Percentiles rank a stretch among this genome's conserved stretches.
These are phyloP conservation scores for Tetrapisispora iriomotensis DNA, from an alignment of 805 yeast genomes.

Conservation along the genomic window DNA sequence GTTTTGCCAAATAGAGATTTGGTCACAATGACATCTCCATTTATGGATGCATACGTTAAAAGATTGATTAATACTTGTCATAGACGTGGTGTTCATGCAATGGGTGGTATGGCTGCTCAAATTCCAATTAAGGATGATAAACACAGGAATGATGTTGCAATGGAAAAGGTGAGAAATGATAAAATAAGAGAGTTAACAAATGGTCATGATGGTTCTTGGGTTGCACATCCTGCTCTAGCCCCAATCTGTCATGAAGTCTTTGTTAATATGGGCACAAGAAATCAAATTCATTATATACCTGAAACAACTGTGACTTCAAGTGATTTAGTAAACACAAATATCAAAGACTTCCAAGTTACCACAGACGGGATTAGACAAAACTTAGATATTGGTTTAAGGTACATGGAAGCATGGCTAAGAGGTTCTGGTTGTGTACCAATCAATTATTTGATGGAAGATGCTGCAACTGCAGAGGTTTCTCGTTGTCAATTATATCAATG, in stretches of 20 bases:
- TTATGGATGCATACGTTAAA: constrained; percentile 70
- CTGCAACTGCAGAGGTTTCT: constrained; percentile 83
- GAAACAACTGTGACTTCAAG: constrained; percentile 35
- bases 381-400: constrained; percentile 64
- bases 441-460: constrained; percentile 80
- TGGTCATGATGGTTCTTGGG: constrained; percentile 87
- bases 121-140: constrained; percentile 70
- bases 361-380: constrained; percentile 62
- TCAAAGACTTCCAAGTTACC: constrained; percentile 54
- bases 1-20: constrained; percentile 71
- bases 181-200: constrained; percentile 66
- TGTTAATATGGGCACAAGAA: constrained; percentile 74
- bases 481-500: constrained; percentile 77
- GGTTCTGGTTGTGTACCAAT: constrained; percentile 82
- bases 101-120: constrained; percentile 89
- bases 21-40: constrained; percentile 73
- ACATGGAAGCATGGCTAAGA: constrained; percentile 80
- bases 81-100: constrained; percentile 71
- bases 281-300: constrained; percentile 52
- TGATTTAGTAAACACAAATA: constrained; percentile 54
- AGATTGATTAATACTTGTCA: constrained; percentile 67
- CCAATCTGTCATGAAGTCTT: constrained; percentile 64
- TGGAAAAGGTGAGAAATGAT: constrained; percentile 65
- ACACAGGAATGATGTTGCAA: constrained; percentile 52
- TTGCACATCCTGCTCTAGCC: constrained; percentile 78